These are phyloP conservation scores for Plenodomus tracheiphilus DNA, from an alignment of 2,329 filamentous ascomycete genomes.

Conservation along the genomic window DNA sequence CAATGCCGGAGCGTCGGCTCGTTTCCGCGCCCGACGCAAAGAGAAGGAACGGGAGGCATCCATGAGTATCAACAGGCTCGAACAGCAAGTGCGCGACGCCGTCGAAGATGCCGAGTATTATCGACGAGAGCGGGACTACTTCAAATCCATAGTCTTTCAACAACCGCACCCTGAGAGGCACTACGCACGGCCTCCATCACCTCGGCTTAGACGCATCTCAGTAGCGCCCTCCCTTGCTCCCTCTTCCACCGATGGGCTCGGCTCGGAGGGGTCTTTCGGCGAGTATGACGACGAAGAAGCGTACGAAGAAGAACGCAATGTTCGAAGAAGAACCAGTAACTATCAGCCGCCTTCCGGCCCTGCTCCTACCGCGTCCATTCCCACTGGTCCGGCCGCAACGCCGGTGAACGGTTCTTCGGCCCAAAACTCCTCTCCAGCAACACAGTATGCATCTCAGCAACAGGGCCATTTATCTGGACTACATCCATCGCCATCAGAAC, in stretches of 20 bases:
- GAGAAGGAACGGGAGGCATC: slow-evolving; percentile 77
- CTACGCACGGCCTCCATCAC: slow-evolving; percentile 50
- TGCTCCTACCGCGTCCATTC: slow-evolving; percentile 23
- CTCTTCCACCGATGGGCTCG: slow-evolving; percentile 32
- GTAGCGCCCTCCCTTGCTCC: slow-evolving; percentile 31
- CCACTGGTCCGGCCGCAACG: slow-evolving; percentile 20
- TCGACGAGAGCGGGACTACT: slow-evolving; percentile 70
- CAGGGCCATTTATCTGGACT: slow-evolving; percentile 10
- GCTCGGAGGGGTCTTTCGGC: slow-evolving; percentile 37
- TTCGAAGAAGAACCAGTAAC: slow-evolving; percentile 41
- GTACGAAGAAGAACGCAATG: slow-evolving; percentile 39
- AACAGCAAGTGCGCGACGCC: slow-evolving; percentile 69
- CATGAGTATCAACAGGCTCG: slow-evolving; percentile 68
- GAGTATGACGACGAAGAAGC: slow-evolving; percentile 34
- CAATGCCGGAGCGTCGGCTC: slow-evolving; percentile 82
- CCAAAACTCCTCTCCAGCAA: slow-evolving; percentile 16
- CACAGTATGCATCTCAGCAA: slow-evolving; percentile 8
- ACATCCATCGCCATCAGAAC: slow-evolving; percentile 10
- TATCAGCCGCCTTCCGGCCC: slow-evolving; percentile 38
- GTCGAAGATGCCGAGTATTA: slow-evolving; percentile 73
- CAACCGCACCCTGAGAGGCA: slow-evolving; percentile 57
- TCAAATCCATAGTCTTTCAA: slow-evolving; percentile 60
- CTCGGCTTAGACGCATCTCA: slow-evolving; percentile 42
- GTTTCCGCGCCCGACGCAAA: slow-evolving; percentile 80
- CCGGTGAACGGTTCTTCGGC: slow-evolving; percentile 25